Percentiles rank a stretch among this genome's conserved stretches.
These are phyloP conservation scores for Trametes polyzona DNA, from an alignment of 1,284 basidiomycete species.

Conservation along the genomic window DNA sequence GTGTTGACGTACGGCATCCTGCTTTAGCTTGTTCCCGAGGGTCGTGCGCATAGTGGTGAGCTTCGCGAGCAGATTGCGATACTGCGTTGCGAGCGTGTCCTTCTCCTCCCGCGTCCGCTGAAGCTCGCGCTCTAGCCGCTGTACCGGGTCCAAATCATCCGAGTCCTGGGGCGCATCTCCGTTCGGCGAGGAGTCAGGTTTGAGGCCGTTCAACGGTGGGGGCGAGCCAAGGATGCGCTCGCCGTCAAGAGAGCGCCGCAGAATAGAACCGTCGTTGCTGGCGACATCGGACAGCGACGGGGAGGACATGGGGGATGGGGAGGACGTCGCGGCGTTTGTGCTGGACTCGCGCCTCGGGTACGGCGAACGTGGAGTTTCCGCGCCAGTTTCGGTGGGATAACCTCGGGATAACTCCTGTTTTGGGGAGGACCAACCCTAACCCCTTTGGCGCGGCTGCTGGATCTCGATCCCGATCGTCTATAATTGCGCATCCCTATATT, in stretches of 20 bases:
- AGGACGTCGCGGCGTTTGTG: slow-evolving; percentile 10
- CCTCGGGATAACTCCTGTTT: background rate
- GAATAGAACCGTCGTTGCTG: slow-evolving; percentile 18
- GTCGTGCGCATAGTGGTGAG: slow-evolving; percentile 92
- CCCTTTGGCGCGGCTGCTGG: background rate
- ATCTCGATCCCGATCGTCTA: slow-evolving; percentile 14
- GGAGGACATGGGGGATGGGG: slow-evolving; percentile 22
- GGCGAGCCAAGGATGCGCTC: slow-evolving; percentile 31
- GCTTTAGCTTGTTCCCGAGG: slow-evolving; percentile 91
- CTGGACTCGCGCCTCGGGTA: background rate
- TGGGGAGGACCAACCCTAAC: background rate
- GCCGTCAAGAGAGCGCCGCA: slow-evolving; percentile 35
- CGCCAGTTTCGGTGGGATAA: background rate
- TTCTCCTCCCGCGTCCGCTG: slow-evolving; percentile 77
- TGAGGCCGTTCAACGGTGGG: slow-evolving; percentile 32
- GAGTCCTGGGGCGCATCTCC: slow-evolving; percentile 27
- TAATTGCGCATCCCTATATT: slow-evolving; percentile 3
- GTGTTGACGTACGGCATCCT: slow-evolving; percentile 86
- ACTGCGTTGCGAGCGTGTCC: slow-evolving; percentile 83
- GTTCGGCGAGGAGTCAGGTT: slow-evolving; percentile 28
- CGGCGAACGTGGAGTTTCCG: background rate
- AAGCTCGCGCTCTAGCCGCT: slow-evolving; percentile 61
- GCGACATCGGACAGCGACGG: slow-evolving; percentile 23
- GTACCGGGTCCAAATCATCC: slow-evolving; percentile 48
- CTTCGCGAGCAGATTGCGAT: slow-evolving; percentile 85